These are phyloP conservation scores for Emmonsiellopsis sp. DNA, from an alignment of 2,329 filamentous ascomycete genomes.

Conservation along the genomic window DNA sequence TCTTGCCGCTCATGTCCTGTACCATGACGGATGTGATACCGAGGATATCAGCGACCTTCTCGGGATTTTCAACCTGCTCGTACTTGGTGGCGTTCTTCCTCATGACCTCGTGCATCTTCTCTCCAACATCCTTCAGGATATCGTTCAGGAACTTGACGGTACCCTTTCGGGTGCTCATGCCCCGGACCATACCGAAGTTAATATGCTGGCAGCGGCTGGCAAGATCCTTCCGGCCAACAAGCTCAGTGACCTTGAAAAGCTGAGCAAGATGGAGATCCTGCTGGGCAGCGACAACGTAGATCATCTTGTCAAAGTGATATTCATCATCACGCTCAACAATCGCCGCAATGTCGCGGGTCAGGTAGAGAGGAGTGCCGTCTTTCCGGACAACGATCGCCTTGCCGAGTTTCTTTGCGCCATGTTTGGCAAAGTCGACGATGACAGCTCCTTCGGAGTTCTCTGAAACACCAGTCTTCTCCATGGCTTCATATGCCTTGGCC, in stretches of 20 bases:
- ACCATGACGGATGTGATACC: constrained; percentile 96
- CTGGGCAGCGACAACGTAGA: constrained; percentile 56
- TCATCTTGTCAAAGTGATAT: constrained; percentile 58
- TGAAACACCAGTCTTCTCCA: constrained; percentile 52
- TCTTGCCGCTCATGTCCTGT: constrained; percentile 94
- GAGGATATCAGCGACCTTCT: constrained; percentile 71
- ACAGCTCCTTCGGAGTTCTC: constrained; percentile 57
- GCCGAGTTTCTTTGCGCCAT: constrained; percentile 57
- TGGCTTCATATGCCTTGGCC: constrained; percentile 46
- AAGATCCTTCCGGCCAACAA: constrained; percentile 53
- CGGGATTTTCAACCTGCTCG: constrained; percentile 74
- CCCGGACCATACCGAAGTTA: constrained; percentile 58
- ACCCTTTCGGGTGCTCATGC: constrained; percentile 56
- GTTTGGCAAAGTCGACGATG: constrained; percentile 61
- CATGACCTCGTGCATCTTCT: constrained; percentile 99
- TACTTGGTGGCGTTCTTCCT: constrained; percentile 84
- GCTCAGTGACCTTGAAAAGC: constrained; percentile 55
- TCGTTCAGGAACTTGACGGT: constrained; percentile 68
- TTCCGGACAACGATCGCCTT: constrained; percentile 58
- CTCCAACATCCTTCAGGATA: constrained; percentile 68
- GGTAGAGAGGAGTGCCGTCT: constrained; percentile 58
- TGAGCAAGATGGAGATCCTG: constrained; percentile 57
- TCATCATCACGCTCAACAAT: constrained; percentile 53
- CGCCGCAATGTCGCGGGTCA: constrained; percentile 60
- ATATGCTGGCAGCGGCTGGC: constrained; percentile 52